Conservation (phyloP, 2,329 filamentous ascomycete species). For the Aspergillus tanneri region DNA sequence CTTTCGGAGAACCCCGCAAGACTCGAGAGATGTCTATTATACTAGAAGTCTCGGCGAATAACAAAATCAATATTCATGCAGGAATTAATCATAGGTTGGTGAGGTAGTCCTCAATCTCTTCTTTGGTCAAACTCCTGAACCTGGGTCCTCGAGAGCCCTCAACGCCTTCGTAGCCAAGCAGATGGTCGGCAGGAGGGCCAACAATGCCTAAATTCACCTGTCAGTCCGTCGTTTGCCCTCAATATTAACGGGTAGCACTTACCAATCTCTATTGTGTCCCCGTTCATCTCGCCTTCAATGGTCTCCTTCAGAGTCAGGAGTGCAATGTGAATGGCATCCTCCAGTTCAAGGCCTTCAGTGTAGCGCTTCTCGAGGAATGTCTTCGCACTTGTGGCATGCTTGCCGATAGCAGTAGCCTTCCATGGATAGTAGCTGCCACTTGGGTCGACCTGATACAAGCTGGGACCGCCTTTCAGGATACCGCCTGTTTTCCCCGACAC, state of each 20-base stretch:
- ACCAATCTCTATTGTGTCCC: constrained; percentile 98
- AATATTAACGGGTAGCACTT: constrained; percentile 36
- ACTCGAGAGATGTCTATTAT: constrained; percentile 27
- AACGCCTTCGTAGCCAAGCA: constrained; percentile 71
- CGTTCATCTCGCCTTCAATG: constrained; percentile 99
- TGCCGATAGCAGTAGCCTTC: constrained; percentile 99
- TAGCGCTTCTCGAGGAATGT: constrained; percentile 99
- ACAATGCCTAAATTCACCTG: constrained; percentile 75
- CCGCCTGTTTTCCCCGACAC: constrained; percentile 85
- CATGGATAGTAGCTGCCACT: constrained; percentile 98
- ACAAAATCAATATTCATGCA: constrained; percentile 18
- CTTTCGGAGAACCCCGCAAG: constrained; percentile 22
- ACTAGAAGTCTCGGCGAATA: constrained; percentile 24
- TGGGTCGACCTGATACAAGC: constrained; percentile 98
- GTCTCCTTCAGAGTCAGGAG: constrained; percentile 97
- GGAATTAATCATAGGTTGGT: constrained; percentile 77
- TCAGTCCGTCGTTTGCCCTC: constrained; percentile 1
- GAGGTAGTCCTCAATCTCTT: constrained; percentile 99
- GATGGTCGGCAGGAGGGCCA: constrained; percentile 86
- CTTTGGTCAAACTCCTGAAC: constrained; percentile 73
- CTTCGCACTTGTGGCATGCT: constrained; percentile 97
- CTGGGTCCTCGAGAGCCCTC: constrained; percentile 45
- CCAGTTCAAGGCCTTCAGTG: constrained; percentile 92
- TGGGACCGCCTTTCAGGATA: constrained; percentile 91
- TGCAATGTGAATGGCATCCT: constrained; percentile 98